Evolutionary conservation across 2,329 filamentous ascomycete genomes (phyloP).

Genomic region (Beauveria sp.): DNA sequence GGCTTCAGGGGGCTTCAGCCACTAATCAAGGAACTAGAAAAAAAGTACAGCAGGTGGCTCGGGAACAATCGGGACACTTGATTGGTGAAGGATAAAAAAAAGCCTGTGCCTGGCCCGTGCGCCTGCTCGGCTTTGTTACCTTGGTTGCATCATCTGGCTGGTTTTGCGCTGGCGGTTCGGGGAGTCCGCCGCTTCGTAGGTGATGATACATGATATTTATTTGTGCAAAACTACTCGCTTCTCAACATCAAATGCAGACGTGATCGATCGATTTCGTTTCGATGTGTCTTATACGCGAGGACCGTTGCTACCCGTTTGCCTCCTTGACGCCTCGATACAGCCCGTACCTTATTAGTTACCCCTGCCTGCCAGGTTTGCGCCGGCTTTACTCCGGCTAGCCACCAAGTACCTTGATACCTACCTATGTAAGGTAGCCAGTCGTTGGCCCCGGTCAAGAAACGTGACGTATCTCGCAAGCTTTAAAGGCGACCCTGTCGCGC

Average conservation of each 20-base stretch:
- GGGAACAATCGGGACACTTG: conserved; percentile 10
- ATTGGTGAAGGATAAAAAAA: conserved; percentile 1
- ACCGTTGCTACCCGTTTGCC: too few relatives aligned
- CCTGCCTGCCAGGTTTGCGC: not conserved
- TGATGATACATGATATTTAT: not conserved
- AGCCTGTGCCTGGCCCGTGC: conserved; percentile 6
- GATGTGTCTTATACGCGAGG: too few relatives aligned
- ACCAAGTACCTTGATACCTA: not conserved
- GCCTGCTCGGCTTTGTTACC: not conserved
- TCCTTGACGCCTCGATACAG: not conserved
- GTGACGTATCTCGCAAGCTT: not conserved
- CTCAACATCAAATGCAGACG: too few relatives aligned
- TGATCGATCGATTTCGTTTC: too few relatives aligned
- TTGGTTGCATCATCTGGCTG: not conserved
- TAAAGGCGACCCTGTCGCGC: not conserved
- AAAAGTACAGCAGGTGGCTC: conserved; percentile 7
- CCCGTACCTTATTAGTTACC: not conserved
- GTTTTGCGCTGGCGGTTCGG: not conserved
- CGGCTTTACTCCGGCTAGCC: conserved; percentile 8
- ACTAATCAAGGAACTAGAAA: conserved; percentile 2
- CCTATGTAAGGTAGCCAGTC: not conserved
- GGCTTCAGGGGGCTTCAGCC: not conserved
- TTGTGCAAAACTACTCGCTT: too few relatives aligned
- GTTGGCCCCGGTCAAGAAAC: not conserved
- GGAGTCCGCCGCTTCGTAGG: not conserved